phyloP scores from a whole-genome alignment of 2,329 filamentous ascomycete genomes.

The Fusarium praegraminearum region DNA sequence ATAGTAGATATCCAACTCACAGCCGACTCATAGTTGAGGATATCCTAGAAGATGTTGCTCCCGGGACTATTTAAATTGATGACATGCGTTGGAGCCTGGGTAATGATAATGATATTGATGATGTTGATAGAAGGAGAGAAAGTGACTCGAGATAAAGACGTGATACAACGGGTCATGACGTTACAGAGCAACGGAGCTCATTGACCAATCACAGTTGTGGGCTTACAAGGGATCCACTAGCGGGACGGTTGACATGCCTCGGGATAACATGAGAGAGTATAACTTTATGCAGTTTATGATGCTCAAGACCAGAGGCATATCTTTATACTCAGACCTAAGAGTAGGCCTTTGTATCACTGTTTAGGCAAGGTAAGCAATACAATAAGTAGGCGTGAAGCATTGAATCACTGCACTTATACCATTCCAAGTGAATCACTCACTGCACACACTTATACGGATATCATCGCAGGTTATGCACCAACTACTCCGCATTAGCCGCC shows the following conservation, averaged over 20 bases:
- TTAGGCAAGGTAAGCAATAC: background rate
- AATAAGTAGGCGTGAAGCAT: background rate
- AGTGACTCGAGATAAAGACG: constrained; percentile 31
- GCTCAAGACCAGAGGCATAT: background rate
- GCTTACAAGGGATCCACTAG: background rate
- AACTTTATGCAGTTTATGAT: background rate
- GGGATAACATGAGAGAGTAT: background rate
- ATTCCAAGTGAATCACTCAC: background rate
- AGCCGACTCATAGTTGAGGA: constrained; percentile 38
- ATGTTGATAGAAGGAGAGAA: constrained; percentile 16
- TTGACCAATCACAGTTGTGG: constrained; percentile 29
- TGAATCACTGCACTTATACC: background rate
- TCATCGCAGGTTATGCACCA: background rate
- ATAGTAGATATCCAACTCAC: constrained; percentile 36
- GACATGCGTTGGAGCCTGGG: constrained; percentile 11
- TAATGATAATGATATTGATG: constrained; percentile 8
- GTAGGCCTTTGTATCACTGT: background rate
- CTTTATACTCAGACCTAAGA: background rate
- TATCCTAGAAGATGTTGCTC: constrained; percentile 24
- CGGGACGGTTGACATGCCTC: constrained; percentile 1
- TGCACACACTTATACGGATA: background rate
- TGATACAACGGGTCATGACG: constrained; percentile 46
- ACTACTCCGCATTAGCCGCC: background rate
- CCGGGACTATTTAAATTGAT: constrained; percentile 3
- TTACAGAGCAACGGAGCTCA: constrained; percentile 20